phyloP scores from a whole-genome alignment of 257 asterid genomes.

The Ilex aquifolium region DNA sequence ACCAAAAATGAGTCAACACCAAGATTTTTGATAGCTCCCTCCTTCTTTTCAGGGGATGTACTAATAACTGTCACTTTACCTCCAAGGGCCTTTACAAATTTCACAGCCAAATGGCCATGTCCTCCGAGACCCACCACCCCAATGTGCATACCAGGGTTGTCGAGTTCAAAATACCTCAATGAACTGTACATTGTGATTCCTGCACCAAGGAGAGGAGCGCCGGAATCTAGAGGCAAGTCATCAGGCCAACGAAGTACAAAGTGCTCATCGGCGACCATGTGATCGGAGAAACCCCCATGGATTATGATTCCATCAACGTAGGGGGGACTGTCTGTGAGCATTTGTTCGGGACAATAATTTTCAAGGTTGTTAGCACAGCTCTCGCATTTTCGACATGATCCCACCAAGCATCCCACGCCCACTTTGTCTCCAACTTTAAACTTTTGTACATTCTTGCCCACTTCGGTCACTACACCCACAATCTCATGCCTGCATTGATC shows the following conservation, averaged over 20 bases:
- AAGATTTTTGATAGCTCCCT: slow-evolving; percentile 3
- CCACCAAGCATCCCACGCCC: slow-evolving; percentile 39
- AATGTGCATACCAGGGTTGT: not conserved
- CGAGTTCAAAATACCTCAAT: not conserved
- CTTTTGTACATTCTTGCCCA: slow-evolving; percentile 42
- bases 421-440: slow-evolving; percentile 43
- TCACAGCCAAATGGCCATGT: slow-evolving; percentile 17
- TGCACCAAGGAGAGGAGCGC: not conserved
- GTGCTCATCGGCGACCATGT: not conserved
- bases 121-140: slow-evolving; percentile 11
- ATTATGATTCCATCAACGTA: not conserved
- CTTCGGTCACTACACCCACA: slow-evolving; percentile 38
- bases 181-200: not conserved
- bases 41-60: slow-evolving; percentile 5
- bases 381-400: slow-evolving; percentile 21
- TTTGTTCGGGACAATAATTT: not conserved
- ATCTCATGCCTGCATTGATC: slow-evolving; percentile 36
- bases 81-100: slow-evolving; percentile 8
- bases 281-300: not conserved
- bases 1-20: slow-evolving; percentile 7
- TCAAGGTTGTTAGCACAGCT: not conserved
- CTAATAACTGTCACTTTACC: too few relatives aligned
- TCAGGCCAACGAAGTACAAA: not conserved
- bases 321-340: not conserved
- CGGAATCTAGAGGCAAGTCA: not conserved